phyloP scores from a whole-genome alignment of 2,329 filamentous ascomycete species.

The Pseudopithomyces chartarum region DNA sequence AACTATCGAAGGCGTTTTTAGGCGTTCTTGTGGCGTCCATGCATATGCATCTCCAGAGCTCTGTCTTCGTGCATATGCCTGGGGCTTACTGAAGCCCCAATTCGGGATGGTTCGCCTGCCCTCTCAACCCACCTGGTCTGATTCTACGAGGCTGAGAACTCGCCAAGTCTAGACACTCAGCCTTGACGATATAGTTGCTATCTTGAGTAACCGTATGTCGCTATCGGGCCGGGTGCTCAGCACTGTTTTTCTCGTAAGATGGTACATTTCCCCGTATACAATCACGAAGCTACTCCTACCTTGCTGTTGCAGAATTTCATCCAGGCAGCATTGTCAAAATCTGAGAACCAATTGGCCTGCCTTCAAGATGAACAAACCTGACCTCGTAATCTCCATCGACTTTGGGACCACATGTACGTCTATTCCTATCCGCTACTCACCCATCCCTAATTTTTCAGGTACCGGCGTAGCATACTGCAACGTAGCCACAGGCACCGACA shows the following conservation, averaged over 20 bases:
- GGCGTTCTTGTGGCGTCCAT: neutral
- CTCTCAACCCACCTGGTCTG: no score
- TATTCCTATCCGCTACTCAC: neutral
- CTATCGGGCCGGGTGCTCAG: no score
- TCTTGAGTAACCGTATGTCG: neutral
- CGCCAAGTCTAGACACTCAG: neutral
- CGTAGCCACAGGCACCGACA: slow-evolving; percentile 15
- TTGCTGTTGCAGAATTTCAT: no score
- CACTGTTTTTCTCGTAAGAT: no score
- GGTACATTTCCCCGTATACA: no score
- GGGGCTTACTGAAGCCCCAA: no score
- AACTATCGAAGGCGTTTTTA: neutral
- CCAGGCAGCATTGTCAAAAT: neutral
- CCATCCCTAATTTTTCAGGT: neutral
- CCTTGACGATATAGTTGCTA: neutral
- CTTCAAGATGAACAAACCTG: slow-evolving; percentile 5
- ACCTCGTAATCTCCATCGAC: slow-evolving; percentile 16
- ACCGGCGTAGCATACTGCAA: slow-evolving; percentile 31
- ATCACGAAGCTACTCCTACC: no score
- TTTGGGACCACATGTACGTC: slow-evolving; percentile 21
- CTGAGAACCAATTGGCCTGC: neutral
- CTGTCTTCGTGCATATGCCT: neutral
- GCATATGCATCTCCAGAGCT: neutral
- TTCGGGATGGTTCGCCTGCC: no score
- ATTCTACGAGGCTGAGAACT: no score